Base-by-base conservation (phyloP, 2,329 filamentous ascomycete species). In the Escovopsis weberi region DNA sequence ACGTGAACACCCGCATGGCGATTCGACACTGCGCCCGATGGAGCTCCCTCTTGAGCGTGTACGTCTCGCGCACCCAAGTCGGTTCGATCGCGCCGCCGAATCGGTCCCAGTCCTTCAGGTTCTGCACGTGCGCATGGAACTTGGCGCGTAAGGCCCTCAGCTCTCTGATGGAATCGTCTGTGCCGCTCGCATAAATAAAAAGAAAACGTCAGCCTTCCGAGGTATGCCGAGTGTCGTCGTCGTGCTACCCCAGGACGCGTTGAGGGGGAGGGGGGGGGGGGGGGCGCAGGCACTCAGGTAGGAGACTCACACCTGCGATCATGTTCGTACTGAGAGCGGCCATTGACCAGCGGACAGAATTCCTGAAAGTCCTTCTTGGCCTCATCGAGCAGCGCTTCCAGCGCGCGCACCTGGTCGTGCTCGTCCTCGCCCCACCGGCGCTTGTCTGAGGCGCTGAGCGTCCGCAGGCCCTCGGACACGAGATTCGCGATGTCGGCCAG, bases 321-420 rank as follows among this genome's bases (percentile, higher is more conserved):
- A 46, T 70, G 68, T 52, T 76, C 69, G 50, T 78, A 78, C 55
- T 76, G 73, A 38, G 68, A 62, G 50, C 70, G 66, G 28, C 73
- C 72, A 48, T 74, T 70, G 42, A 78, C 66, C 37, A 78, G 60
- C 38, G 64, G 63, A 19, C 67, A 66, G 45, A 78, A 61, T 52
- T 73, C 67, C 59, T 78, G 74, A 48, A 77, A 78, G 58, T 78
- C 74, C 55, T 66, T 68, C 58, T 70, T 74, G 43, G 74, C 74
- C 50, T 75, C 72, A 53, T 76, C 71, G 41, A 78, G 63, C n/a
- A 67, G 63, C 33, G 65, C 61, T 51, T 75, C 68, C 42, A 78
- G 62, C 39, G 70, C 67, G 44, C 66, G 69, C 44, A 70, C 56
- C 60, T 78, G 74, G 53, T 77, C 73, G 53, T 74, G 69, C 60